phyloP scores from a whole-genome alignment of 768 basidiomycete species.

The Thelephora aurantiotincta region DNA sequence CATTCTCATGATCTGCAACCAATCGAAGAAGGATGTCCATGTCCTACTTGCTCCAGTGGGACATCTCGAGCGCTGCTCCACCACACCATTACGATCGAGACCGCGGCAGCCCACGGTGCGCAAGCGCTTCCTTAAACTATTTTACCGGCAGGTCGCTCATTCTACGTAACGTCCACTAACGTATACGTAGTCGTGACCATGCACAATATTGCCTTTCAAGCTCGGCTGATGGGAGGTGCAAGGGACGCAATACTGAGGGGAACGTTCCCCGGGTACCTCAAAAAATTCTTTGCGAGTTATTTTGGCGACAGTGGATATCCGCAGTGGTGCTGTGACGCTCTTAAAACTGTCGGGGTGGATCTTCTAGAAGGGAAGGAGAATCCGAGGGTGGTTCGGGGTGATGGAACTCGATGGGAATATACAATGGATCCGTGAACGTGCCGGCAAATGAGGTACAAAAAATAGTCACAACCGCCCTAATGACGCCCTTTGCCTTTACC shows the following conservation, averaged over 20 bases:
- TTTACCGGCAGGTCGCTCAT: slow-evolving; percentile 4
- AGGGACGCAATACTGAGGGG: slow-evolving; percentile 69
- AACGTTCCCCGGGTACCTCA: slow-evolving; percentile 66
- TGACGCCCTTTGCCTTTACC: slow-evolving; percentile 25
- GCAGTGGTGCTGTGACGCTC: slow-evolving; percentile 78
- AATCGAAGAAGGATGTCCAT: slow-evolving; percentile 70
- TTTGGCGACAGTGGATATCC: slow-evolving; percentile 72
- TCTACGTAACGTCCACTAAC: slow-evolving; percentile 2
- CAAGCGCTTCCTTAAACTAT: slow-evolving; percentile 7
- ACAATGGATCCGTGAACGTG: slow-evolving; percentile 21
- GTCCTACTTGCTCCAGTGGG: slow-evolving; percentile 65
- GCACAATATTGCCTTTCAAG: slow-evolving; percentile 80
- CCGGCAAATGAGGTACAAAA: background rate
- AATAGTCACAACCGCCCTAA: background rate
- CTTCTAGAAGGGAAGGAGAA: slow-evolving; percentile 41
- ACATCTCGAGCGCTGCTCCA: slow-evolving; percentile 65
- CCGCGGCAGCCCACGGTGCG: slow-evolving; percentile 74
- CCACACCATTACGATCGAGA: slow-evolving; percentile 66
- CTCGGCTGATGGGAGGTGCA: slow-evolving; percentile 75
- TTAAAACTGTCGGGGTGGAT: slow-evolving; percentile 74
- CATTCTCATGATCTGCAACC: slow-evolving; percentile 54
- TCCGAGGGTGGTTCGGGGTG: slow-evolving; percentile 39
- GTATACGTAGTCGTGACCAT: slow-evolving; percentile 49
- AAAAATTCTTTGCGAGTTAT: slow-evolving; percentile 62
- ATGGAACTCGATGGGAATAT: slow-evolving; percentile 75